Base-by-base conservation (phyloP, 371 early-diverging fungal genomes). In the Actinomortierella wolfii region DNA sequence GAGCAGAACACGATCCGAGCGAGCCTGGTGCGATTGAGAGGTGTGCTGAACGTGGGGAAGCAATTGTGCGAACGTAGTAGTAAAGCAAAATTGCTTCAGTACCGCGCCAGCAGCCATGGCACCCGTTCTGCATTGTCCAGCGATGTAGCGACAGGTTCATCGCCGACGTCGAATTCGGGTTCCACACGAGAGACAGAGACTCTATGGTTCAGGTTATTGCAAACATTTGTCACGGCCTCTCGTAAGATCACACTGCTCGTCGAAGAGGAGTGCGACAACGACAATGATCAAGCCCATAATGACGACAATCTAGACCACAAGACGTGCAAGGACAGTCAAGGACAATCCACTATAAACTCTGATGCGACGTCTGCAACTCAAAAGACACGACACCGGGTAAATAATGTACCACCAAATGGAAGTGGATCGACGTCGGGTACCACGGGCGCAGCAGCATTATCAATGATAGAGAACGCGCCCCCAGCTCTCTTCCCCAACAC, bases 171-270 rank as follows among this genome's bases (percentile, higher is more conserved):
- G 39, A 57, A 41, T 41, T 39, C 54, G 40, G 28, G 53, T 17
- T 47, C 57, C 8, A 70, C 77, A 45, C 73, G 67, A 24, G 82
- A 87, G 29, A 82, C 81, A 5, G 89, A 90, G 55, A 71, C 78
- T 13, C 61, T 89, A 26, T 91, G 92, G 92, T 90, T 88, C 65
- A 76, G 81, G 20, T 68, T 91, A 14, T 55, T 91, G 47, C 89
- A 89, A 59, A 75, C 79, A 2, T 83, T 88, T 62, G 84, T 70
- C 13, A 29, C 71, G 6, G 66, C 64, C 51, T 81, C 66, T 42
- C 76, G 64, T 51, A 69, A 52, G 63, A 68, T 64, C 76, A 56
- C 65, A 8, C 48, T 56, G 1, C 15, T 82, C 77, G 67, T 81
- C 14, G 63, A 74, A 18, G 34, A 56, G 7, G 57, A 61, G 18